These are phyloP conservation scores for Trichoderma erinaceum DNA, from an alignment of 495 filamentous ascomycete genomes.

Conservation along the genomic window DNA sequence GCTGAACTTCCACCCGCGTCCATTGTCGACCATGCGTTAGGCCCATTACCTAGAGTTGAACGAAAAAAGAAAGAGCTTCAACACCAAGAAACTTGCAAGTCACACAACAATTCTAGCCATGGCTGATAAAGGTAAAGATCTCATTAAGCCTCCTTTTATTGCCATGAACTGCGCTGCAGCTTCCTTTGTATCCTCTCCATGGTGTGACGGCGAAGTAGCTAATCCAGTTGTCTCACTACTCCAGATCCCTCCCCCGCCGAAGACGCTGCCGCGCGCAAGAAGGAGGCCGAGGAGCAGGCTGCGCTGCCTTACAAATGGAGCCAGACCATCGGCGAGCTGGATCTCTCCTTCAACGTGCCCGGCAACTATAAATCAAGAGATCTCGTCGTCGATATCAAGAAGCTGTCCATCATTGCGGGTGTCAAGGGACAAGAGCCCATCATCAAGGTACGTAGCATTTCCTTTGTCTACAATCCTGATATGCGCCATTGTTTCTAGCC, in stretches of 20 bases:
- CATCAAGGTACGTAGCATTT: constrained; percentile 59
- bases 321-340: constrained; percentile 88
- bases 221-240: not conserved
- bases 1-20: constrained; percentile 2
- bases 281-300: constrained; percentile 82
- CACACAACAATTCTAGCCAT: constrained; percentile 17
- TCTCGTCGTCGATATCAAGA: constrained; percentile 75
- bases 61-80: not conserved
- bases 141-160: not conserved
- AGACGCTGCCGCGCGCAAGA: constrained; percentile 65
- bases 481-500: constrained; percentile 6
- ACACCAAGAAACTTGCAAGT: not conserved
- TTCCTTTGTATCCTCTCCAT: not conserved
- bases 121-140: constrained; percentile 26
- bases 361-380: constrained; percentile 79
- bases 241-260: constrained; percentile 51
- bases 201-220: not conserved
- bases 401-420: constrained; percentile 68
- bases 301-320: constrained; percentile 95
- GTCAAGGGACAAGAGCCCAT: constrained; percentile 85
- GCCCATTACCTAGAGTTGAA: not conserved
- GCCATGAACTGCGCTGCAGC: not conserved
- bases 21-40: not conserved
- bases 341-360: constrained; percentile 67
- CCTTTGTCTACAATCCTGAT: not conserved